These are phyloP conservation scores for Paraphaeosphaeria sporulosa DNA, from an alignment of 2,329 filamentous ascomycete species.

Conservation along the genomic window DNA sequence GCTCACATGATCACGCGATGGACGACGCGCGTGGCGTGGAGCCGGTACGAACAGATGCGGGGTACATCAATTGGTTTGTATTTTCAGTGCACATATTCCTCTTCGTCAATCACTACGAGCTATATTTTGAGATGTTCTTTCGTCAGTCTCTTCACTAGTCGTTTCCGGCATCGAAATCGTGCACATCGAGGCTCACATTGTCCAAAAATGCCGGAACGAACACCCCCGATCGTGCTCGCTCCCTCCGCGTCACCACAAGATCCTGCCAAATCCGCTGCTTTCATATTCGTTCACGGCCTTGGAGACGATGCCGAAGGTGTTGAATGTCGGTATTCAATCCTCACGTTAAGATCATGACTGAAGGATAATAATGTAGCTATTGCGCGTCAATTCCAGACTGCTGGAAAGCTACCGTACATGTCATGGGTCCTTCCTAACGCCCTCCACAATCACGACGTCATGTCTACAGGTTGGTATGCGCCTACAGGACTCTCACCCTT, in stretches of 20 bases:
- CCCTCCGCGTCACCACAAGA: conserved; percentile 44
- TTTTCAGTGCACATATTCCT: background rate
- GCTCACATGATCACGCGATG: conserved; percentile 20
- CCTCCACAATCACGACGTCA: conserved; percentile 55
- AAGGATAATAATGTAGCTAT: conserved; percentile 44
- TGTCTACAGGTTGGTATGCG: conserved; percentile 57
- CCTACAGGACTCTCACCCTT: conserved; percentile 52
- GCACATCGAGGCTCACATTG: background rate
- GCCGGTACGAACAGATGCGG: conserved; percentile 5
- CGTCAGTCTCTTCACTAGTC: background rate
- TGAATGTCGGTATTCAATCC: conserved; percentile 40
- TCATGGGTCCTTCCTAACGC: conserved; percentile 62
- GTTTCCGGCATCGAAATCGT: background rate
- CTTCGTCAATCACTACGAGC: background rate
- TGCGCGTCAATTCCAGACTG: conserved; percentile 57
- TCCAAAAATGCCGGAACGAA: conserved; percentile 15
- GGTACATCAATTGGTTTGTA: background rate
- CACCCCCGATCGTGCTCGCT: conserved; percentile 48
- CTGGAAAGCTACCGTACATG: conserved; percentile 57
- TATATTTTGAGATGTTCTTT: background rate
- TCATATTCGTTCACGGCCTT: conserved; percentile 58
- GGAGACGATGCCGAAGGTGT: conserved; percentile 57
- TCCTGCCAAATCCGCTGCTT: conserved; percentile 50
- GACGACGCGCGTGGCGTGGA: conserved; percentile 3
- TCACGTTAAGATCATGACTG: background rate